These are phyloP conservation scores for Blastobotrys mokoenaii DNA, from an alignment of 805 yeast genomes.

Conservation along the genomic window DNA sequence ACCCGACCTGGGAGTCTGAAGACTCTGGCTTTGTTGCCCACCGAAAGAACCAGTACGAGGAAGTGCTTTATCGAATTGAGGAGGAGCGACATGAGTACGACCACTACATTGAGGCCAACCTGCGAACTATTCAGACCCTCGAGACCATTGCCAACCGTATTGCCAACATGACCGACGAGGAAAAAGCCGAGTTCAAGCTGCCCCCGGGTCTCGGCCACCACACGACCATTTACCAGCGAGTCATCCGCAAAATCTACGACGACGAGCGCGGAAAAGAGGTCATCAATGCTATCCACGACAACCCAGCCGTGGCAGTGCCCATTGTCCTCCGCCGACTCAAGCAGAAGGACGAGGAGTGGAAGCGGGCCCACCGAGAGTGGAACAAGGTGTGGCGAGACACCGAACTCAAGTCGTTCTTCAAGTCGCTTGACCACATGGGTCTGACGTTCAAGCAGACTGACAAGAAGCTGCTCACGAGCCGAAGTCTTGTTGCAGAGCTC, in stretches of 20 bases:
- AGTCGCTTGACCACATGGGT: conserved; percentile 91
- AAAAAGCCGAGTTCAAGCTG: conserved; percentile 73
- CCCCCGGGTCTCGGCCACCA: conserved; percentile 93
- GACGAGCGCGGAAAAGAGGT: conserved; percentile 94
- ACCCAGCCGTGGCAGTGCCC: conserved; percentile 93
- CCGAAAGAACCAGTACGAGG: conserved; percentile 96
- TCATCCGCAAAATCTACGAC: conserved; percentile 85
- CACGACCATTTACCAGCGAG: conserved; percentile 90
- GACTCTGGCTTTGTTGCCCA: conserved; percentile 99
- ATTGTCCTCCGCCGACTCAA: conserved; percentile 84
- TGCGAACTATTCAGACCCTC: conserved; percentile 88
- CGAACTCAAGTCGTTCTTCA: conserved; percentile 89
- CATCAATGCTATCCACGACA: conserved; percentile 88
- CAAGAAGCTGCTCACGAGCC: conserved; percentile 81
- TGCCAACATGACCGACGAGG: conserved; percentile 87
- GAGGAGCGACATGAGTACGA: conserved; percentile 98
- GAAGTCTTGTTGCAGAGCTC: conserved; percentile 83
- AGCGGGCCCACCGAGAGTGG: conserved; percentile 96
- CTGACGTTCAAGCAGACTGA: conserved; percentile 95
- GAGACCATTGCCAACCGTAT: conserved; percentile 93
- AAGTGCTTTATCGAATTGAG: conserved; percentile 86
- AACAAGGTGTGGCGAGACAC: conserved; percentile 98
- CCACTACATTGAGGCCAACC: conserved; percentile 87
- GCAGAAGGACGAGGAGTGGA: conserved; percentile 99
- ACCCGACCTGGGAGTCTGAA: conserved; percentile 99